Percentiles rank a stretch among this genome's conserved stretches.
Conservation (phyloP, 2,329 filamentous ascomycete species). For the Venturia nashicola region DNA sequence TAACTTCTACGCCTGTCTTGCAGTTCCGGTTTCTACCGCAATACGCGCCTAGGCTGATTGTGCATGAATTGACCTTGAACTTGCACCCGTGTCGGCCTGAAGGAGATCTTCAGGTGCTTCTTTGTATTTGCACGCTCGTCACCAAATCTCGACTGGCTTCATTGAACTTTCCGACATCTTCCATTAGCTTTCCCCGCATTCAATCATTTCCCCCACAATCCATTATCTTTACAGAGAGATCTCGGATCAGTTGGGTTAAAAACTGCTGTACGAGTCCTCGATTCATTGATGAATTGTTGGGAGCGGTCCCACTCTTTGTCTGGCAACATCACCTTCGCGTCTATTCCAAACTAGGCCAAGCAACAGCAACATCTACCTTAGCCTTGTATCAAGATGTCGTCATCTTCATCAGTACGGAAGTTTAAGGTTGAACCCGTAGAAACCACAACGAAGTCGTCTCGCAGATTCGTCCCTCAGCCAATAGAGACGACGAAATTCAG, state of each 20-base stretch:
- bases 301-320: not conserved
- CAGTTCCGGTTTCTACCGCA: not conserved
- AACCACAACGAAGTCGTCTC: constrained; percentile 16
- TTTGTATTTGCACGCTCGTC: not conserved
- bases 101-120: not conserved
- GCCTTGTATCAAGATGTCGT: constrained; percentile 9
- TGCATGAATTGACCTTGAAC: not conserved
- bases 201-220: not conserved
- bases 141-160: not conserved
- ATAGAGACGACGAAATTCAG: constrained; percentile 60
- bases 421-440: constrained; percentile 27
- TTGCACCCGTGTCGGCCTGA: not conserved
- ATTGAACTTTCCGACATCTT: not conserved
- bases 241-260: not conserved
- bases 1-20: not conserved
- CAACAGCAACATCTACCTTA: not conserved
- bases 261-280: not conserved
- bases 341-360: not conserved
- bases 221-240: not conserved
- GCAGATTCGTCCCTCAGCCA: constrained; percentile 50
- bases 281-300: not conserved
- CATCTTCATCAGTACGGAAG: constrained; percentile 20
- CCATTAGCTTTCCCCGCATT: not conserved
- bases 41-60: not conserved
- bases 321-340: not conserved